These are phyloP conservation scores for Lyophyllum semitale DNA, from an alignment of 768 basidiomycete genomes.

Conservation along the genomic window DNA sequence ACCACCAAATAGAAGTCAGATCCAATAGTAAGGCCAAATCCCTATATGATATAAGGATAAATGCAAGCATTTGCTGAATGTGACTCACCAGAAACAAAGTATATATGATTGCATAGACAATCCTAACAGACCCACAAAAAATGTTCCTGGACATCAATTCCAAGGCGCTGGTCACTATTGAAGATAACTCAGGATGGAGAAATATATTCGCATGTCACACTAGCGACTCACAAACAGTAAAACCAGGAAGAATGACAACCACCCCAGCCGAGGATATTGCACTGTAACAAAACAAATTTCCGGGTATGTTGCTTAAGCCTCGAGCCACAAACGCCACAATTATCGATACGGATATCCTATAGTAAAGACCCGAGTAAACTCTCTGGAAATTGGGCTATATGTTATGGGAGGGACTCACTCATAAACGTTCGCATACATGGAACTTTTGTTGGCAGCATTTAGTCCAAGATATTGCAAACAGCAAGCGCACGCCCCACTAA, in stretches of 20 bases:
- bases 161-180: constrained; percentile 71
- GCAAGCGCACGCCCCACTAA: constrained; percentile 70
- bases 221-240: constrained; percentile 67
- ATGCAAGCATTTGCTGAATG: not conserved
- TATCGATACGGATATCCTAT: constrained; percentile 82
- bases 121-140: constrained; percentile 78
- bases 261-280: constrained; percentile 89
- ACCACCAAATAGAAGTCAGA: constrained; percentile 79
- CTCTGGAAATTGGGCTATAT: not conserved
- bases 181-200: not conserved
- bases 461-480: constrained; percentile 79
- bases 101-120: constrained; percentile 87
- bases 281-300: constrained; percentile 83
- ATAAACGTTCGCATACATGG: constrained; percentile 93
- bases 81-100: constrained; percentile 70
- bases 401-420: constrained; percentile 59
- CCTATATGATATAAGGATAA: constrained; percentile 39
- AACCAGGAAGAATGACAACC: constrained; percentile 89
- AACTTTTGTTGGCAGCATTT: constrained; percentile 80
- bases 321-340: constrained; percentile 83
- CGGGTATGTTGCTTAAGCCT: constrained; percentile 73
- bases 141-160: constrained; percentile 83
- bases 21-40: constrained; percentile 83
- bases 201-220: not conserved
- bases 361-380: not conserved